Evolutionary conservation across 2,329 filamentous ascomycete genomes (phyloP).

Genomic region (Colletotrichum sp.): DNA sequence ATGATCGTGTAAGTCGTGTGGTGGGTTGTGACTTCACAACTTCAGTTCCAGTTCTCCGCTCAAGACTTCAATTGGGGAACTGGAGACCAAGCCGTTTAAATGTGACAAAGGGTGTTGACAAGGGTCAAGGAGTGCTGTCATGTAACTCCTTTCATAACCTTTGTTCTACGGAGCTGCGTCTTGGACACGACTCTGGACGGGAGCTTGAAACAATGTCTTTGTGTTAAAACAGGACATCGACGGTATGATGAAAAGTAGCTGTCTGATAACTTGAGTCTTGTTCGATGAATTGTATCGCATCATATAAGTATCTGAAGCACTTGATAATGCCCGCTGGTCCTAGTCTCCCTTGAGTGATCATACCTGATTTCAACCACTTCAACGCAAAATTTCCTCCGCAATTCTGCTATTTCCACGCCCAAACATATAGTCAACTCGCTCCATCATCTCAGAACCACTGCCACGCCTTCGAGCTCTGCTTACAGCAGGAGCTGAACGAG

Average conservation of each 20-base stretch:
- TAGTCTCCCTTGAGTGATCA: rapidly evolving
- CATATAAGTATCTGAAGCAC: not conserved
- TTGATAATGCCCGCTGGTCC: not conserved
- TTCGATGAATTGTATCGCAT: not conserved
- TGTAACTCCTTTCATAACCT: not conserved
- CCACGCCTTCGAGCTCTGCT: not conserved
- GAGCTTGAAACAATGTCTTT: not conserved
- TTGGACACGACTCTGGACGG: not conserved
- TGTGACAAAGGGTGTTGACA: not conserved
- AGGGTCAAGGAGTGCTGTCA: not conserved
- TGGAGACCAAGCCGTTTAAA: no score
- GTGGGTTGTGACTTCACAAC: not conserved
- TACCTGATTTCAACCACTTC: not conserved
- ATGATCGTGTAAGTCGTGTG: not conserved
- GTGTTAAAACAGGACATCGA: not conserved
- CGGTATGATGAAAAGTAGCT: rapidly evolving
- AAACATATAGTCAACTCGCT: not conserved
- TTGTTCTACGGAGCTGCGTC: rapidly evolving
- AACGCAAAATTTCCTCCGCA: rapidly evolving
- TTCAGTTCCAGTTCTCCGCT: not conserved
- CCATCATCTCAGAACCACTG: not conserved
- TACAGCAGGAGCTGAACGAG: rapidly evolving
- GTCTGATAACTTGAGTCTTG: not conserved
- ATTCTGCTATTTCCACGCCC: rapidly evolving
- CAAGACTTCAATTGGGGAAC: no score